Evolutionary conservation across 1,139 yeast species (phyloP).

Genomic region (Taphrina betulina): DNA sequence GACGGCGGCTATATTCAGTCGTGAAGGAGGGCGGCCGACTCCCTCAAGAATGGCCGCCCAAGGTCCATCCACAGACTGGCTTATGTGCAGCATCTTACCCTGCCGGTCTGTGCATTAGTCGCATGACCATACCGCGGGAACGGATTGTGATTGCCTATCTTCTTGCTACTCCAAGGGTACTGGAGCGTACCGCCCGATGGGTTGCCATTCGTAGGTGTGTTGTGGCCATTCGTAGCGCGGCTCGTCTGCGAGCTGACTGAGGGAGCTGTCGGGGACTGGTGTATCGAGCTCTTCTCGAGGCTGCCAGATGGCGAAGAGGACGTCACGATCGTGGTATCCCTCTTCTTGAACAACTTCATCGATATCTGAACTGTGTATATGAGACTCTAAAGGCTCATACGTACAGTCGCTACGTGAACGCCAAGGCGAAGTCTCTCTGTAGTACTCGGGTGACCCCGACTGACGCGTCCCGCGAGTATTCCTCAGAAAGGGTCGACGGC

Average conservation of each 20-base stretch:
- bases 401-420: too few species aligned
- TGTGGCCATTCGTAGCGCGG: background rate
- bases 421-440: too few species aligned
- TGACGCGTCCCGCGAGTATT: too few species aligned
- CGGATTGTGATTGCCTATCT: constrained; percentile 48
- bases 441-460: too few species aligned
- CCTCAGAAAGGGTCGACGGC: too few species aligned
- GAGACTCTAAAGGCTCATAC: too few species aligned
- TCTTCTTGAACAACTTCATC: constrained; percentile 23
- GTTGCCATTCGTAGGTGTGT: background rate
- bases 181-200: constrained; percentile 11
- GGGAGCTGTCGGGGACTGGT: constrained; percentile 7
- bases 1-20: too few species aligned
- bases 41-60: too few species aligned
- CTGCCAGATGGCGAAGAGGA: constrained; percentile 13
- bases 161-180: constrained; percentile 22
- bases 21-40: too few species aligned
- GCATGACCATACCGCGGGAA: constrained; percentile 95
- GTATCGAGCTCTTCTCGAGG: background rate
- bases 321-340: constrained; percentile 2
- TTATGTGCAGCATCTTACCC: too few species aligned
- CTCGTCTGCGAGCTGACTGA: background rate
- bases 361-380: too few species aligned
- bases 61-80: too few species aligned
- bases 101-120: constrained; percentile 62